These are phyloP conservation scores for Capniomyces stellatus DNA, from an alignment of 371 early-diverging fungal genomes.

Conservation along the genomic window DNA sequence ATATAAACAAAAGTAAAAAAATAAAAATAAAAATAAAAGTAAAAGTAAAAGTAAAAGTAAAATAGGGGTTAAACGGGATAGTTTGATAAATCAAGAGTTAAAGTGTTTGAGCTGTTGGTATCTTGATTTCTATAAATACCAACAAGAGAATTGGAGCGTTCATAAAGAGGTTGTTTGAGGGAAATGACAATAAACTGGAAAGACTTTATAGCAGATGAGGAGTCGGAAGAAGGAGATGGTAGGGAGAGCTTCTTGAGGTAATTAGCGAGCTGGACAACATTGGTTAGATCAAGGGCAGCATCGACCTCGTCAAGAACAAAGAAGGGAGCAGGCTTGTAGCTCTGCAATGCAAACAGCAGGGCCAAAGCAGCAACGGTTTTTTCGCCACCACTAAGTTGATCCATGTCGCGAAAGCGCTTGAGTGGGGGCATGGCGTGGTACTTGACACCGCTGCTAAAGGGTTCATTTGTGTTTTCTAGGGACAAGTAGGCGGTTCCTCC, in stretches of 20 bases:
- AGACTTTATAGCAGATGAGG: constrained; percentile 4
- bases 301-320: constrained; percentile 99
- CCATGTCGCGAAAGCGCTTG: constrained; percentile 98
- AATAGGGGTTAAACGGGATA: constrained; percentile 8
- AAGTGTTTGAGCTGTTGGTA: constrained; percentile 56
- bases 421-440: constrained; percentile 99
- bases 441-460: constrained; percentile 82
- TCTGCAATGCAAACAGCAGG: constrained; percentile 93
- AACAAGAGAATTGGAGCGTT: constrained; percentile 85
- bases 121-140: constrained; percentile 92
- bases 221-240: background rate
- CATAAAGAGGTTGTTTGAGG: constrained; percentile 89
- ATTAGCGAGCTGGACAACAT: constrained; percentile 80
- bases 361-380: constrained; percentile 97
- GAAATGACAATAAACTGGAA: constrained; percentile 98
- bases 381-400: constrained; percentile 97
- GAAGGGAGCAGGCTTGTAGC: constrained; percentile 92
- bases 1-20: too few relatives aligned
- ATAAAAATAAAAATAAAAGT: too few relatives aligned
- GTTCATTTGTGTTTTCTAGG: constrained; percentile 87
- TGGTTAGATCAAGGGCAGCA: constrained; percentile 95
- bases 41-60: too few relatives aligned
- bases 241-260: constrained; percentile 54
- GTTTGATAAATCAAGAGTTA: constrained; percentile 45
- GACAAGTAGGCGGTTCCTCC: constrained; percentile 95